Base-by-base conservation (phyloP, 73 alveolate genomes). In the Paramecium bursaria region DNA sequence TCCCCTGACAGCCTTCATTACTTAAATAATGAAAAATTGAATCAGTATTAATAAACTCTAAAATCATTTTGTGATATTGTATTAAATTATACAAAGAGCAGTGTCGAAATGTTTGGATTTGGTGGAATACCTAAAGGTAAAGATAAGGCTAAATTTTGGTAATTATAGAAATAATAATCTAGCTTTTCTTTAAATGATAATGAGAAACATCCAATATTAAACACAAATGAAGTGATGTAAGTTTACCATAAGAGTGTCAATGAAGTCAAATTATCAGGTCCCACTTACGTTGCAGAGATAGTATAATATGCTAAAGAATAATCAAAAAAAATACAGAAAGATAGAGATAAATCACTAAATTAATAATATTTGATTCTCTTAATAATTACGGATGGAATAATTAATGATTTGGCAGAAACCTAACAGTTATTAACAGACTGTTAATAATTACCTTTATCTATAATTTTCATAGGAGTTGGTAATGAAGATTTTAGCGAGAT, bases 391-490 rank as follows among this genome's bases (percentile, higher is more conserved):
- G 99, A 95, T 88, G 99, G 99, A 47, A 92, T 80, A 7, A 95
- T 95, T 27, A 92, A 91, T 50, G 99, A 95, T 90, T 91, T 93
- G 98, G 87, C 44, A 5, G 75, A 88, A 46, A 93, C 98, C 4
- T 82, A 42, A 15, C 86, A 95, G 33, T 39, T 85, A 0, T 75
- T 95, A 13, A 91, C 77, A 30, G 90, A 90, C 3, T 90, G 90
- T 13, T 50, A 91, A 74, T 31, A 42, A 7, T 79, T 93, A 31
- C 98, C 99, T 3, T 86, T 95, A 67, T 91, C 98, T 74, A 90
- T 95, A 35, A 88, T 95, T 33, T 94, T 95, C 9, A 88, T 95
- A 15, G 99, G 99, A 51, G 92, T 95, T 25, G 99, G 99, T 7
- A 79, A 93, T 80, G 98, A 91, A 54, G 85, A 86, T 47, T 96